A percentile compares a stretch with the other conserved stretches of the same genome.
phyloP scores from a whole-genome alignment of 352 stramenopile species.

The Plasmopara muralis region DNA sequence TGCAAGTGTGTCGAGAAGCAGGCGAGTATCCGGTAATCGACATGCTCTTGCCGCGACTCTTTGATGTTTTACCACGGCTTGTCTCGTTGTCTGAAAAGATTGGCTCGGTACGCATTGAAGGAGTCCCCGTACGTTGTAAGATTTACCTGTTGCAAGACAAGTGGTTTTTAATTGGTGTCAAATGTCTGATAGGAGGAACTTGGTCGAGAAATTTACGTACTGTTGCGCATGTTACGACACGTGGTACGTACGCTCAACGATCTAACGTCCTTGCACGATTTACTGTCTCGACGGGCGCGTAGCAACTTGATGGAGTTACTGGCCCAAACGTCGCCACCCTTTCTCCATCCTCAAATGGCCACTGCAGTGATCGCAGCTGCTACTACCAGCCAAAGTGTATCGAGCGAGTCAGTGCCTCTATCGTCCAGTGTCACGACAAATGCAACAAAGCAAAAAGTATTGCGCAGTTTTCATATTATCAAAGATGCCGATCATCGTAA shows the following conservation, averaged over 20 bases:
- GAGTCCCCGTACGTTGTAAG: conserved; percentile 45
- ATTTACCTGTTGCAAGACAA: too few species aligned
- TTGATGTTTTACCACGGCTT: conserved; percentile 53
- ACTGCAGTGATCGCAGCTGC: conserved; percentile 51
- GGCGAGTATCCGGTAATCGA: conserved; percentile 38
- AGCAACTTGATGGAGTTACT: conserved; percentile 46
- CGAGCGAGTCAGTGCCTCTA: conserved; percentile 7
- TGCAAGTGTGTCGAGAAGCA: conserved; percentile 59
- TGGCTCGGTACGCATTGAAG: conserved; percentile 52
- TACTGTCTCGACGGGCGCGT: conserved; percentile 42
- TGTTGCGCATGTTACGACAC: conserved; percentile 54
- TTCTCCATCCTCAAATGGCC: conserved; percentile 51
- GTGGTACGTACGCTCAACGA: conserved; percentile 56
- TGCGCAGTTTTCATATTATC: conserved; percentile 39
- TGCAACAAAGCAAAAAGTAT: conserved; percentile 30
- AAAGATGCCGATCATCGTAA: conserved; percentile 41
- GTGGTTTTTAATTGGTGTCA: not conserved
- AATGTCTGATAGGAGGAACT: conserved; percentile 43
- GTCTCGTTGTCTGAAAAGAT: conserved; percentile 57
- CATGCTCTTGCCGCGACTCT: conserved; percentile 47
- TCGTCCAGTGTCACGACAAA: conserved; percentile 10
- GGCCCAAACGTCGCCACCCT: conserved; percentile 48
- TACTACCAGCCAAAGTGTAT: conserved; percentile 10
- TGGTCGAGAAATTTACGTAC: conserved; percentile 65
- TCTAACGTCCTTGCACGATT: conserved; percentile 27